phyloP scores from a whole-genome alignment of 169 alveolate genomes.

The Plasmodium gonderi region DNA sequence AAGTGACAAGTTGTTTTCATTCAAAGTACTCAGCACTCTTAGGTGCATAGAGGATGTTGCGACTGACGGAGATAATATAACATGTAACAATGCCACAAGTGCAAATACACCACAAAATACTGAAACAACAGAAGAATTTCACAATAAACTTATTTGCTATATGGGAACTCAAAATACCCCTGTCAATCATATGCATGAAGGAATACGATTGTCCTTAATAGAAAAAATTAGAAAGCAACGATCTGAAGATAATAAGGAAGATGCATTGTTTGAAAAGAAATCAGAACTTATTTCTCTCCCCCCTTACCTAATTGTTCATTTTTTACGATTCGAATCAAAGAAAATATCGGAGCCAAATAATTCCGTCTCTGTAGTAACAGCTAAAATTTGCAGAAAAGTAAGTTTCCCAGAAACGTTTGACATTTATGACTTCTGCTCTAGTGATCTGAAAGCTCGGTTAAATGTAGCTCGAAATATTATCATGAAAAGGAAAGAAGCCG shows the following conservation, averaged over 20 bases:
- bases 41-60: constrained; percentile 22
- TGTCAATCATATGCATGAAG: constrained; percentile 92
- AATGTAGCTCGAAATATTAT: constrained; percentile 87
- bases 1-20: constrained; percentile 48
- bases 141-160: constrained; percentile 66
- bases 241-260: constrained; percentile 82
- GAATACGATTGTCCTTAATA: constrained; percentile 89
- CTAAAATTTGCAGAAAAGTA: constrained; percentile 95
- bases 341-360: constrained; percentile 82
- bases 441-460: constrained; percentile 85
- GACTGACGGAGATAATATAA: background rate
- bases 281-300: constrained; percentile 91
- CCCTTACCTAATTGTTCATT: constrained; percentile 92
- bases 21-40: constrained; percentile 22
- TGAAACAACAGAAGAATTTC: constrained; percentile 54
- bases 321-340: constrained; percentile 98
- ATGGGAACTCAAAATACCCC: constrained; percentile 93
- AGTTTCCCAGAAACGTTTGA: constrained; percentile 94
- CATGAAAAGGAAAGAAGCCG: constrained; percentile 82
- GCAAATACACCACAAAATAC: background rate
- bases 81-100: background rate
- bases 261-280: constrained; percentile 90
- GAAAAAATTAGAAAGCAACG: constrained; percentile 91
- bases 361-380: constrained; percentile 94
- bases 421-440: constrained; percentile 93